Percentiles rank a stretch among this genome's conserved stretches.
Conservation (phyloP, 495 filamentous ascomycete species). For the Aspergillus steynii region DNA sequence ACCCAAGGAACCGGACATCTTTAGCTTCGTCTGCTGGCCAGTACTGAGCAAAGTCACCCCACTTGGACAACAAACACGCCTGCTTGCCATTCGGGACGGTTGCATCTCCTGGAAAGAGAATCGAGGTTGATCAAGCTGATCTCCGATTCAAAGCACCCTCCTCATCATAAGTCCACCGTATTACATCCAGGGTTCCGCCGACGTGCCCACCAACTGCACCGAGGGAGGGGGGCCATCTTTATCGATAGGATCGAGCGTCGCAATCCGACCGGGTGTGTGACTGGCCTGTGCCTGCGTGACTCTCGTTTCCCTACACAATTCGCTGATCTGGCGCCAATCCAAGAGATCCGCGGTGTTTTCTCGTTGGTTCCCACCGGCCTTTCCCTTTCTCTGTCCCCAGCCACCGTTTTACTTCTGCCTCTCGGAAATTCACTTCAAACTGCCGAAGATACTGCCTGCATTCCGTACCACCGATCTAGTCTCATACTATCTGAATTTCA, state of each 20-base stretch:
- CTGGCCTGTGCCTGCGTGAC: conserved; percentile 34
- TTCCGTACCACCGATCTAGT: conserved; percentile 18
- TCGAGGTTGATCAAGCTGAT: background rate
- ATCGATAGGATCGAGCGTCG: conserved; percentile 28
- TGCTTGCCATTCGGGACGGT: background rate
- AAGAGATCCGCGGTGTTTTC: background rate
- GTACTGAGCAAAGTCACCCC: conserved; percentile 12
- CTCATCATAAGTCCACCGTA: background rate
- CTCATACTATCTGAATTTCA: background rate
- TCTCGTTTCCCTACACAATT: conserved; percentile 11
- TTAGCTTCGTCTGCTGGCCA: conserved; percentile 13
- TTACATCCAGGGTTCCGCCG: conserved; percentile 6
- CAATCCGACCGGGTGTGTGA: conserved; percentile 15
- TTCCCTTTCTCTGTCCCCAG: conserved; percentile 13
- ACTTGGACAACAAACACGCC: conserved; percentile 23
- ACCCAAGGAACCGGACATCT: conserved; percentile 21
- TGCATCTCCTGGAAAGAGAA: background rate
- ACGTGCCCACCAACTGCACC: conserved; percentile 4
- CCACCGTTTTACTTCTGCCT: conserved; percentile 21
- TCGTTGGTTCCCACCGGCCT: conserved; percentile 12
- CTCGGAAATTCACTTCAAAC: conserved; percentile 13
- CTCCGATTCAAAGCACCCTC: background rate
- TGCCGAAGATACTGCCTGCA: background rate
- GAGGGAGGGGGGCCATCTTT: conserved; percentile 28
- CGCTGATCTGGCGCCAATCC: conserved; percentile 6